Evolutionary conservation across 2,329 filamentous ascomycete species (phyloP).

Genomic region (Esteya vermicola): DNA sequence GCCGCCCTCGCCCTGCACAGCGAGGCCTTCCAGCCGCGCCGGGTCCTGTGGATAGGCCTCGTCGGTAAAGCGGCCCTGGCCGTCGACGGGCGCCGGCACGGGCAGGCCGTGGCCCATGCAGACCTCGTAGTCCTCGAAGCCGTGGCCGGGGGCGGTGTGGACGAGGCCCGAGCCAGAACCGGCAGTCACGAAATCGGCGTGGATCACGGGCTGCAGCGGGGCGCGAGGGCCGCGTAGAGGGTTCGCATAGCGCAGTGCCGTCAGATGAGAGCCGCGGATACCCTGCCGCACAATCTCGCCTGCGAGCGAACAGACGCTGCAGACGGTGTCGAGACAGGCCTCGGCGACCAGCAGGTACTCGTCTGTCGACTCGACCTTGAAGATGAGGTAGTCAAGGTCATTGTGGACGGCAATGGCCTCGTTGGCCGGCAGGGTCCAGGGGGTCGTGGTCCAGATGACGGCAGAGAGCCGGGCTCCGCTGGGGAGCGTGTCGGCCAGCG

Average conservation of each 20-base stretch:
- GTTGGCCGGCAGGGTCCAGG: constrained; percentile 93
- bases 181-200: constrained; percentile 78
- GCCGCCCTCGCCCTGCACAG: constrained; percentile 30
- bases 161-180: constrained; percentile 92
- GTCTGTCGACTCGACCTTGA: constrained; percentile 31
- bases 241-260: constrained; percentile 54
- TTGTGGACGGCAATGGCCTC: constrained; percentile 71
- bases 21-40: constrained; percentile 49
- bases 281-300: constrained; percentile 58
- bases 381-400: constrained; percentile 58
- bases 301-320: constrained; percentile 41
- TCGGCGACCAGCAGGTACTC: constrained; percentile 59
- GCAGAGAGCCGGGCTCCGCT: constrained; percentile 39
- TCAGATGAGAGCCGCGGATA: constrained; percentile 53
- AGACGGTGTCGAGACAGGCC: constrained; percentile 49
- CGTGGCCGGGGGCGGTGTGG: constrained; percentile 85
- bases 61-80: constrained; percentile 65
- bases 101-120: constrained; percentile 58
- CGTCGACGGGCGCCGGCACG: constrained; percentile 71
- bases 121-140: constrained; percentile 87
- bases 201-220: constrained; percentile 53
- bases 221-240: constrained; percentile 47
- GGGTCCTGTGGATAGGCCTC: constrained; percentile 64
- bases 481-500: neutral
- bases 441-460: constrained; percentile 98